Base-by-base conservation (phyloP, 768 basidiomycete species). In the Dentipellis sp. region DNA sequence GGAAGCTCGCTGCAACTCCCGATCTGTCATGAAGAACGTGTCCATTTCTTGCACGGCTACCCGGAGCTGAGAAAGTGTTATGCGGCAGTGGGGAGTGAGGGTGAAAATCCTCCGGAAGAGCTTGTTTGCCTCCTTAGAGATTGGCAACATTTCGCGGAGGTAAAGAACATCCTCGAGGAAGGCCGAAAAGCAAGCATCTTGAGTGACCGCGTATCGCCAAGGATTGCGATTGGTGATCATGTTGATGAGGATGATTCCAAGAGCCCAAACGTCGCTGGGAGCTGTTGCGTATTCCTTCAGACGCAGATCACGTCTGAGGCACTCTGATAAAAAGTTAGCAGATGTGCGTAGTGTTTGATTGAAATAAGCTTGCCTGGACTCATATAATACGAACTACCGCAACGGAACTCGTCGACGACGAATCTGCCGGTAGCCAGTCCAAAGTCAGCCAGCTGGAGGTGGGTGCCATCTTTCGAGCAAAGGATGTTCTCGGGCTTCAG, bases 21-120 rank as follows among this genome's bases (percentile, higher is more conserved):
- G 71, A 22, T 78, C 74, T 21, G 74, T 69, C 74, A 79, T 74
- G 64, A 80, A 85, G 73, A 91, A 85, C 5, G 79, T 76, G 36
- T 80, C 74, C 29, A 86, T 70, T 7, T 68, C 66, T 21, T 77
- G 60, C 62, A 94, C 75, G 53, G 76, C 77, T 50, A 68, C 60
- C 35, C 84, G 78, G 4, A 94, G 74, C 11, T 84, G 78, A 7
- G 73, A 68, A 42, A 94, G 71, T 21, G 79, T 72, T 56, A 86
- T 81, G 40, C 91, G 84, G 22, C 68, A 63, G 1, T 69, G 56
- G 7, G 88, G 84, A 65, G 90, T 81, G 55, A 84, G 68, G 12
- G 73, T 68, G 72, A 93, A 91, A 60, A 90, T 72, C 38, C 69
- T 68, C 53, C 73, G 70, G 57, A 82, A 72, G 56, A 81, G 70